phyloP scores from a whole-genome alignment of 768 basidiomycete species.

The Suillus brevipes region DNA sequence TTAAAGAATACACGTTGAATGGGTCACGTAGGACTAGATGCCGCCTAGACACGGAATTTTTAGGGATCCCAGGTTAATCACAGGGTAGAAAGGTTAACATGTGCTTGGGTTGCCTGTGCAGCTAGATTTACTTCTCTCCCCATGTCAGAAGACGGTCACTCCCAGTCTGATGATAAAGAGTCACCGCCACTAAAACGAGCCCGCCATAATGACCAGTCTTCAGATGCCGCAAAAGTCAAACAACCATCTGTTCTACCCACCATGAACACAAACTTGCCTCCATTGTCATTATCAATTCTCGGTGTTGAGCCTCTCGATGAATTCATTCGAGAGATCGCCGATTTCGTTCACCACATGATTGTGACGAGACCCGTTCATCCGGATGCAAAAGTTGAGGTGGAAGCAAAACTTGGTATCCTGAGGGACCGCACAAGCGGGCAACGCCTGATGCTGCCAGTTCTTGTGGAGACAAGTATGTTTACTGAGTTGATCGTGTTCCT shows the following conservation, averaged over 20 bases:
- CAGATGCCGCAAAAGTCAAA: constrained; percentile 28
- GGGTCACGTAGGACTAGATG: not conserved
- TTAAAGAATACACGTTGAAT: not conserved
- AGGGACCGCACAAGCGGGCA: constrained; percentile 54
- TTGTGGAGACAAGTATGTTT: constrained; percentile 81
- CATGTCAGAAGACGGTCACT: not conserved
- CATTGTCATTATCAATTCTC: constrained; percentile 77
- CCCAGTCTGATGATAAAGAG: constrained; percentile 20
- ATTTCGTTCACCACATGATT: constrained; percentile 81
- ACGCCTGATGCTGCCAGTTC: constrained; percentile 68
- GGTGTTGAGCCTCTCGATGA: constrained; percentile 91
- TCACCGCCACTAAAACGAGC: constrained; percentile 39
- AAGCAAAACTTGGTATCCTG: constrained; percentile 85
- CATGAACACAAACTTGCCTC: constrained; percentile 46
- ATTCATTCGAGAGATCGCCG: constrained; percentile 88
- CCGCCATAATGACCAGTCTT: constrained; percentile 36
- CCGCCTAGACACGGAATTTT: not conserved
- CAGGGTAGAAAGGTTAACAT: not conserved
- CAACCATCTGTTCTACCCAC: constrained; percentile 18
- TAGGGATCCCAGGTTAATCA: not conserved
- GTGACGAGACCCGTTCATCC: constrained; percentile 53
- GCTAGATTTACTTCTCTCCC: not conserved
- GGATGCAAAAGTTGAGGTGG: constrained; percentile 67
- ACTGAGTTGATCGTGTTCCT: not conserved
- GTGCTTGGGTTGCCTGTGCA: not conserved